Base-by-base conservation (phyloP, 2,329 filamentous ascomycete genomes). In the Beauveria caledonica region DNA sequence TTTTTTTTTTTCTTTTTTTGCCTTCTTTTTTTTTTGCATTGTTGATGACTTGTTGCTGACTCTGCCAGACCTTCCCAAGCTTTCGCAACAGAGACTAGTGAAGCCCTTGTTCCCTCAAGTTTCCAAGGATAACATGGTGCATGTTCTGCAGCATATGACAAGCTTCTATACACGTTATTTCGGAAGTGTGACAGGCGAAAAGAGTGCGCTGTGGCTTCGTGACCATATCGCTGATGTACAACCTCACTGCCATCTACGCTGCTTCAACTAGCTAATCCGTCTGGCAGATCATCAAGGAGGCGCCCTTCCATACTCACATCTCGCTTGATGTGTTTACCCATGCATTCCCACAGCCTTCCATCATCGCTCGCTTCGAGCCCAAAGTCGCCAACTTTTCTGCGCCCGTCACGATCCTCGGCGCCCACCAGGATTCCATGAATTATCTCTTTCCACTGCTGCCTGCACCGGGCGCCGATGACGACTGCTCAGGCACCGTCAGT, bases 401-500 rank as follows among this genome's bases (percentile, higher is more conserved):
- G 19, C 70, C 70, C 13, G 51, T 71, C 60, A 73, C 70, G 40
- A 84, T 90, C 36, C 81, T 90, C 65, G 86, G 87, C 60, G 86
- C 86, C 2, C 86, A 89, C 69, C 86, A 89, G 66, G 87, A 90
- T 71, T 88, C 85, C 68, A 88, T 89, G 70, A 90, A 90, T 70
- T 77, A 89, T 61, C 85, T 87, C 67, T 77, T 89, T 48, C 87
- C 87, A 0, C 74, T 89, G 46, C 78, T 90, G 17, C 82, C 84
- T 21, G 87, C 87, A 0, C 88, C 88, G 0, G 87, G 87, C 49
- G 87, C 87, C 15, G 88, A 90, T 65, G 88, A 91, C 64, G 87
- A 90, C 68, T 85, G 86, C 53, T 86, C 84, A 62, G 86, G 86
- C 49, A 87, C 87, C 0, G 86, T 90, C 42, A 90, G 86, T 9